These are phyloP conservation scores for Zygotorulaspora sp. DNA, from an alignment of 805 yeast genomes.

Conservation along the genomic window DNA sequence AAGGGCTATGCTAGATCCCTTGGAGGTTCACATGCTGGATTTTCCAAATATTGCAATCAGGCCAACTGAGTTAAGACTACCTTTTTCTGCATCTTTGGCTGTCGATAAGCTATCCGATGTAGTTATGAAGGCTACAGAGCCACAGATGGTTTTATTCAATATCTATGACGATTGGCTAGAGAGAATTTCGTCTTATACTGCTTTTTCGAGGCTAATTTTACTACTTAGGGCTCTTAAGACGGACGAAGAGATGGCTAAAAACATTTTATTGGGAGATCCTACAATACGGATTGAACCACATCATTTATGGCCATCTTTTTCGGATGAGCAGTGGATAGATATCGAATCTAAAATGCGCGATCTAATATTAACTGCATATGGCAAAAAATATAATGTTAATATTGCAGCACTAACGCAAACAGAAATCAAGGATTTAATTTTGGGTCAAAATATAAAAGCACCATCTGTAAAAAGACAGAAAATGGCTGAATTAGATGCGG, in stretches of 20 bases:
- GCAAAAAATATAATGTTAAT: constrained; percentile 79
- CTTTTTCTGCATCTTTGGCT: constrained; percentile 81
- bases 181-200: constrained; percentile 80
- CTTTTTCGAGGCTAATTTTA: constrained; percentile 81
- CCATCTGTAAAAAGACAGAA: constrained; percentile 86
- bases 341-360: constrained; percentile 87
- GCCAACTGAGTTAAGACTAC: constrained; percentile 82
- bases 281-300: constrained; percentile 65
- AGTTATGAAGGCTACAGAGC: constrained; percentile 82
- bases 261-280: constrained; percentile 71
- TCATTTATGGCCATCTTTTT: constrained; percentile 90
- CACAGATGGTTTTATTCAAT: constrained; percentile 87
- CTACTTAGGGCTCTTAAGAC: constrained; percentile 79
- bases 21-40: constrained; percentile 95
- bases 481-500: constrained; percentile 66
- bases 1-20: constrained; percentile 87
- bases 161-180: constrained; percentile 93
- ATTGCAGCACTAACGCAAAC: constrained; percentile 84
- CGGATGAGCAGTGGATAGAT: constrained; percentile 86
- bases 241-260: constrained; percentile 68
- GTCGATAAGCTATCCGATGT: constrained; percentile 74
- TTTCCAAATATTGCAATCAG: constrained; percentile 89
- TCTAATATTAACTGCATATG: constrained; percentile 77
- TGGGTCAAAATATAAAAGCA: constrained; percentile 90
- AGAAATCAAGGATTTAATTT: constrained; percentile 87